Base-by-base conservation (phyloP, 139 green algal species). In the Chlorella sp. region DNA sequence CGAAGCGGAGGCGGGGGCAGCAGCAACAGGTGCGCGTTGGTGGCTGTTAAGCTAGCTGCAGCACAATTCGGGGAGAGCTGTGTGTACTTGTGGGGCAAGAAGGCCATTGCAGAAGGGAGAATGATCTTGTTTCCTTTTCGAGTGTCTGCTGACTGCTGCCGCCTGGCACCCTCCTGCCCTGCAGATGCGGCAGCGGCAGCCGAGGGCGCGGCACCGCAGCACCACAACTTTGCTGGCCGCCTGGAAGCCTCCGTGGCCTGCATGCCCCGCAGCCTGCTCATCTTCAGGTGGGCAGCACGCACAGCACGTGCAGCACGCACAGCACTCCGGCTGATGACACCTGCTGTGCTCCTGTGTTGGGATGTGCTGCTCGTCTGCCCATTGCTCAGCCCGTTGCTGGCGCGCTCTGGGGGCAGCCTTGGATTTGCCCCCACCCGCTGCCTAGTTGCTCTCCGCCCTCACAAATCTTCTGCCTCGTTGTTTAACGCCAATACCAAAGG, bases 151-250 rank as follows among this genome's bases (percentile, higher is more conserved):
- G 19, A 36, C 78, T 61, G 24, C 39, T 61, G 78, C 78, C 12
- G 28, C 26, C 4, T 5, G 21, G 15, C 71, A 40, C 32, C 32
- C 30, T 36, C 71, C 30, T 79, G 32, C 30, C 34, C 40, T 75
- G 81, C 40, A 82, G 89, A 91, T 24, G 86, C 79, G 18, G 89
- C 85, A 69, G 28, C 66, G 32, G 84, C 84, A 42, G 84, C 68
- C 30, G 85, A 57, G 16, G 85, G 85, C 30, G 64, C n/a, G 18
- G 85, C n/a, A 2, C 4, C 57, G n/a, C 78, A 40, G 22, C 40
- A 36, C 7, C 85, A 83, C 32, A 14, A 9, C 11, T 24, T 36
- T 3, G 34, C 28, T 2, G 64, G 57, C 5, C 42, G 83, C 42
- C 85, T 89, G 42, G 85, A 60, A 21, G 85, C 85, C 0, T 89